Evolutionary conservation across 2,329 filamentous ascomycete genomes (phyloP).

Genomic region (Apiospora arundinis): DNA sequence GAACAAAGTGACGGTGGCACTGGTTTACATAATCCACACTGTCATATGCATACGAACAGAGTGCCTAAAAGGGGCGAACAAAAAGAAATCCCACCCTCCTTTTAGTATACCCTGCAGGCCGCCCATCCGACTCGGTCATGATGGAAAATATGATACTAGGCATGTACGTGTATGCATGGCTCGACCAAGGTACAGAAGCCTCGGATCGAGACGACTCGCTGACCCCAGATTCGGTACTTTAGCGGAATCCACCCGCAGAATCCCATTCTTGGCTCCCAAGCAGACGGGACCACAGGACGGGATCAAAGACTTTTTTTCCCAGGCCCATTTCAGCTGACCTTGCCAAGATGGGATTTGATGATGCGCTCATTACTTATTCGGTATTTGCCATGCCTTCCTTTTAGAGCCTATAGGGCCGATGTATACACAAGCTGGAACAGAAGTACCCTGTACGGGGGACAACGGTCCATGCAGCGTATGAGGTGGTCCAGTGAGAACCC

Average conservation of each 20-base stretch:
- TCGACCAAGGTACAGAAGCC: background rate
- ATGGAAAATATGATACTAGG: background rate
- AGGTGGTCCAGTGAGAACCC: background rate
- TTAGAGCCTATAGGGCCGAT: background rate
- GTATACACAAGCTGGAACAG: background rate
- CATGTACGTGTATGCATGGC: background rate
- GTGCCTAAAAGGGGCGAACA: background rate
- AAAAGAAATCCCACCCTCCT: background rate
- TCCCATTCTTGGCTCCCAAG: background rate
- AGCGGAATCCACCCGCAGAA: slow-evolving; percentile 7
- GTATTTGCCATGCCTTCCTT: background rate
- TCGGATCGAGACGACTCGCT: background rate
- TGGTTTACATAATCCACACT: background rate
- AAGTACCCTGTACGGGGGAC: background rate
- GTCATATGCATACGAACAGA: slow-evolving; percentile 1
- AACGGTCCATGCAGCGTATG: background rate
- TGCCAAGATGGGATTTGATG: background rate
- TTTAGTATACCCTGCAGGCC: background rate
- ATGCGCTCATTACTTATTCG: background rate
- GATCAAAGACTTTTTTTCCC: background rate
- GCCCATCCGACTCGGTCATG: background rate
- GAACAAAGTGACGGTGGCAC: background rate
- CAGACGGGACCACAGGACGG: background rate
- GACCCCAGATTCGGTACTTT: slow-evolving; percentile 6
- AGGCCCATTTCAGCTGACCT: background rate